Evolutionary conservation across 345 rosid genomes (phyloP).

Genomic region (Erodium maritimum): DNA sequence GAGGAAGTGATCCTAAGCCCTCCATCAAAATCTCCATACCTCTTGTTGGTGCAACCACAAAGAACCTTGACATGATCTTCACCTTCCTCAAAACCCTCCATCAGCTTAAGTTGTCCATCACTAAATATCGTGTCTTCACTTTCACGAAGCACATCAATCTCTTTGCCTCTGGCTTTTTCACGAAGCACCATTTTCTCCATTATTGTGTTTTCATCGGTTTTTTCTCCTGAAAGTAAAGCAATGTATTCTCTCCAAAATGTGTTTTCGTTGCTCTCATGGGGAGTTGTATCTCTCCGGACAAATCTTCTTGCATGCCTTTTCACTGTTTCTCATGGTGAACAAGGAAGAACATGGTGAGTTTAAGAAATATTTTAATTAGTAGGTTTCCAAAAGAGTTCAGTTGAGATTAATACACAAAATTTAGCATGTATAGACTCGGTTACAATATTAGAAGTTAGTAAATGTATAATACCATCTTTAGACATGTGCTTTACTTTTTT

Average conservation of each 20-base stretch:
- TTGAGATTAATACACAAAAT: too few species aligned
- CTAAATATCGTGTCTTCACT: too few species aligned
- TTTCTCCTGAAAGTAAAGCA: not conserved
- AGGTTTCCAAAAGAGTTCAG: not conserved
- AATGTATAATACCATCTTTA: too few species aligned
- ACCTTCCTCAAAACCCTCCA: not conserved
- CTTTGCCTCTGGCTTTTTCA: too few species aligned
- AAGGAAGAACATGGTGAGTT: not conserved
- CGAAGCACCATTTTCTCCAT: too few species aligned
- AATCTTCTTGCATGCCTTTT: not conserved
- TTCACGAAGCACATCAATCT: too few species aligned
- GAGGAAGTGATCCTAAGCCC: not conserved
- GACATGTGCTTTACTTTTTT: too few species aligned
- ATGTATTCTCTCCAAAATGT: not conserved
- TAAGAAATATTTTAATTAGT: too few species aligned
- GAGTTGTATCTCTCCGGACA: not conserved
- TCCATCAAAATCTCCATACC: not conserved
- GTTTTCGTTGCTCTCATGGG: not conserved
- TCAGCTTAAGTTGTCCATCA: not conserved
- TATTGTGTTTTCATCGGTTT: too few species aligned
- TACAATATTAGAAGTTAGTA: too few species aligned
- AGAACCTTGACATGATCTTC: not conserved
- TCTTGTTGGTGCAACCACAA: not conserved
- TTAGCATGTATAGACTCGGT: too few species aligned
- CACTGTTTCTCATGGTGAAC: not conserved